These are phyloP conservation scores for Apium graveolens DNA, from an alignment of 129 eudicot species.

Conservation along the genomic window DNA sequence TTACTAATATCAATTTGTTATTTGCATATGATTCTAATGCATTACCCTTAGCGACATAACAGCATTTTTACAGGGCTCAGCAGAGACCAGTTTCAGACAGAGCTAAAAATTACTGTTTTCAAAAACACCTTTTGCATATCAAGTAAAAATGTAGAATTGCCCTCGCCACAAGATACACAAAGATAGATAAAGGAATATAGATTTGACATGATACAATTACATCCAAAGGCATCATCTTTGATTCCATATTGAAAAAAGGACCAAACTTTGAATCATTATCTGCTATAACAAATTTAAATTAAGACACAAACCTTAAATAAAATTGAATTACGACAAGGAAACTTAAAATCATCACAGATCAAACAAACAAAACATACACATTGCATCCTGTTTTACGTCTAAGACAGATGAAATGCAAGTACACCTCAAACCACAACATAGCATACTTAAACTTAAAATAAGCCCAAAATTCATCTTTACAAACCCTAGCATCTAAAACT, in stretches of 20 bases:
- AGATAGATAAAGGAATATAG: background rate
- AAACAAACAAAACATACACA: background rate
- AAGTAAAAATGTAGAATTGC: slow-evolving; percentile 1
- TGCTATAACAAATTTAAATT: background rate
- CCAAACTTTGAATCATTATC: background rate
- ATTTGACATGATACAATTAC: background rate
- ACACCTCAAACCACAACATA: background rate
- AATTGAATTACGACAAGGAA: background rate
- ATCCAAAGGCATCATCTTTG: background rate
- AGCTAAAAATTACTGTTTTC: background rate
- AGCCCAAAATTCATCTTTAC: background rate
- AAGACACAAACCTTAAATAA: background rate
- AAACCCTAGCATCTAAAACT: background rate
- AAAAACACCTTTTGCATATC: too few relatives aligned
- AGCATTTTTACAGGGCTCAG: too few relatives aligned
- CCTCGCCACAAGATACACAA: background rate
- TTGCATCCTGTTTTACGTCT: background rate
- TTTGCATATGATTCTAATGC: background rate
- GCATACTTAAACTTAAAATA: background rate
- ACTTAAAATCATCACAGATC: background rate
- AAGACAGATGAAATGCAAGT: too few relatives aligned
- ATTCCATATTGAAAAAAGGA: background rate
- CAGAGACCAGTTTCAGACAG: background rate
- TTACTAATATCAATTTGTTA: background rate
- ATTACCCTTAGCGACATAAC: background rate